phyloP scores from a whole-genome alignment of 2,329 filamentous ascomycete genomes.

The Ceratocystis smalleyi region DNA sequence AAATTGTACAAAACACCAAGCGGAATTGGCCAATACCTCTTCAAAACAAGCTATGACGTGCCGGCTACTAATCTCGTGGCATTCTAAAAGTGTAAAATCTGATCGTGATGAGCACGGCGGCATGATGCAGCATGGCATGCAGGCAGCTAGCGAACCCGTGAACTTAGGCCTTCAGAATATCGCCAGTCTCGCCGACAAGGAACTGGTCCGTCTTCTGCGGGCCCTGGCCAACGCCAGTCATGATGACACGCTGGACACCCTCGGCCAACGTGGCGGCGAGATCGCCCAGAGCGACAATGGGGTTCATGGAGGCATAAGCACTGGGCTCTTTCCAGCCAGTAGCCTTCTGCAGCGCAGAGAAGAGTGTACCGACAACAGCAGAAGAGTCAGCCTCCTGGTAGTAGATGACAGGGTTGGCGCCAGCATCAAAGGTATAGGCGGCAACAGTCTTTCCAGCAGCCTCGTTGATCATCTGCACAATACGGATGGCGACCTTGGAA shows the following conservation, averaged over 20 bases:
- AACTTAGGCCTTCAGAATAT: slow-evolving; percentile 14
- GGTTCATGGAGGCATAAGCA: slow-evolving; percentile 32
- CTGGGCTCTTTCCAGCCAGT: slow-evolving; percentile 55
- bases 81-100: neutral
- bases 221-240: slow-evolving; percentile 82
- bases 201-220: slow-evolving; percentile 66
- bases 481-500: slow-evolving; percentile 68
- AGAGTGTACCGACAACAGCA: slow-evolving; percentile 63
- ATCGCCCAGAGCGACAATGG: slow-evolving; percentile 42
- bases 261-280: slow-evolving; percentile 52
- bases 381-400: slow-evolving; percentile 67
- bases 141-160: too few relatives aligned
- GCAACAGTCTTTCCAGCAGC: slow-evolving; percentile 64
- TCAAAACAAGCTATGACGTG: neutral
- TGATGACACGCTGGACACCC: slow-evolving; percentile 76
- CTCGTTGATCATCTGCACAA: slow-evolving; percentile 78
- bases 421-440: slow-evolving; percentile 94
- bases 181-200: slow-evolving; percentile 52
- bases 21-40: neutral
- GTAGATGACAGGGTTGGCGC: slow-evolving; percentile 93
- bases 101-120: neutral
- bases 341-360: slow-evolving; percentile 45
- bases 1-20: neutral
- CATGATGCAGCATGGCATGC: neutral
- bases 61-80: neutral